Conservation (phyloP, 345 rosid genomes). For the Gossypium herbaceum region DNA sequence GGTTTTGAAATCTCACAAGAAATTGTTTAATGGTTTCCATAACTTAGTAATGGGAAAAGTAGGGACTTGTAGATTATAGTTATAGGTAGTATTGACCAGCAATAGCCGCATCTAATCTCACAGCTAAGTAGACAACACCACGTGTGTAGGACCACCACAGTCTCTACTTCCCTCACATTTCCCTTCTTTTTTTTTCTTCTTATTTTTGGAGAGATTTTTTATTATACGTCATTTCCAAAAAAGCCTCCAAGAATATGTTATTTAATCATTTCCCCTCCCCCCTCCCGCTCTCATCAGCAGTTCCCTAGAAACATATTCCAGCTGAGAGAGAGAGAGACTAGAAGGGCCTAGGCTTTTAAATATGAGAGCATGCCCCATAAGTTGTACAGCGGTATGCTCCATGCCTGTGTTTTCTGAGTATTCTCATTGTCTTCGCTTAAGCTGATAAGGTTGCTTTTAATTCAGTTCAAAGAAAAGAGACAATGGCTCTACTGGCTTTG, state of each 20-base stretch:
- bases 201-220: neutral
- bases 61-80: conserved; percentile 29
- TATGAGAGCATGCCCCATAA: conserved; percentile 21
- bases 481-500: conserved; percentile 1
- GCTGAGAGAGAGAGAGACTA: conserved; percentile 1
- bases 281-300: conserved; percentile 23
- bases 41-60: conserved; percentile 10
- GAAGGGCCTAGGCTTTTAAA: conserved; percentile 17
- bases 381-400: conserved; percentile 15
- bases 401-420: neutral
- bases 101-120: conserved; percentile 42
- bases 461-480: neutral
- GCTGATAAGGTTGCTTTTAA: conserved; percentile 15
- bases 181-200: neutral
- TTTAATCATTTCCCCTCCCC: conserved; percentile 44
- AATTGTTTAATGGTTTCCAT: conserved; percentile 10
- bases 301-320: conserved; percentile 28
- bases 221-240: conserved; percentile 31
- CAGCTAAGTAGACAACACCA: conserved; percentile 76
- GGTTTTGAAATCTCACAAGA: conserved; percentile 1
- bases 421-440: conserved; percentile 16
- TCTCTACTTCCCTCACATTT: conserved; percentile 22
- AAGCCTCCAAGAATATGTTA: conserved; percentile 40
- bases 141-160: conserved; percentile 78
- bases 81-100: conserved; percentile 58